Evolutionary conservation across 345 rosid species (phyloP), one percentile per base, ranked within the genome.

Genomic region (Gossypium raimondii): DNA sequence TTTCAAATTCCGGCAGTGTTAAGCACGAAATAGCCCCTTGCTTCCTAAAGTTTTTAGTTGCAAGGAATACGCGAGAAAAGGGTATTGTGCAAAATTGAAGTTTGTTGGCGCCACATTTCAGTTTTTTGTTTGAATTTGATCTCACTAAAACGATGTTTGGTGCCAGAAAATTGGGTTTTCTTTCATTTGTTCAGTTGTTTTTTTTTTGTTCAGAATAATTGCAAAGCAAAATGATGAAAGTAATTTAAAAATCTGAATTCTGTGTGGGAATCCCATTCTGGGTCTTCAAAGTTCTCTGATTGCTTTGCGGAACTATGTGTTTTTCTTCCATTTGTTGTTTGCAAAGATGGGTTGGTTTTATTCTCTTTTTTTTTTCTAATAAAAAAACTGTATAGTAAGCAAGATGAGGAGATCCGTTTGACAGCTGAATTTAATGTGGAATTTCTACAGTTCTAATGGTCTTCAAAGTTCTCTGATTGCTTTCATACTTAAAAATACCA

Each of bases 401-500:
- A 75, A 81, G 6, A 75, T 81, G 86, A 81, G 69, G 86, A 79
- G 73, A 50, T 57, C 73, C 63, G 17, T 25, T 16, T 50, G 3
- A 9, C 25, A 47, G 48, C 83, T 63, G 83, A 81, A 84, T 43
- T 70, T 65, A 22, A 69, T 84, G 84, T 84, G 62, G 82, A 84
- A 81, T 50, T 59, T n/a, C 44, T 18, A 13, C 38, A 55, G 2
- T 70, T 63, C 45, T 43, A 81, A 20, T 65, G 67, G 76, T 73
- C 87, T 84, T 81, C 83, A 79, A 84, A 81, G 83, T 81, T 84
- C 86, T 84, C 84, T 84, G 86, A 84, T 84, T 67, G 67, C 78
- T 67, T 22, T 67, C 41, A 13, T 45, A 44, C 2, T 11, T 64
- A n/a, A 41, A 22, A 41, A 18, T 10, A 1, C 18, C 11, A 6